These are phyloP conservation scores for Rostrohypoxylon terebratum DNA, from an alignment of 495 filamentous ascomycete species.

Conservation along the genomic window DNA sequence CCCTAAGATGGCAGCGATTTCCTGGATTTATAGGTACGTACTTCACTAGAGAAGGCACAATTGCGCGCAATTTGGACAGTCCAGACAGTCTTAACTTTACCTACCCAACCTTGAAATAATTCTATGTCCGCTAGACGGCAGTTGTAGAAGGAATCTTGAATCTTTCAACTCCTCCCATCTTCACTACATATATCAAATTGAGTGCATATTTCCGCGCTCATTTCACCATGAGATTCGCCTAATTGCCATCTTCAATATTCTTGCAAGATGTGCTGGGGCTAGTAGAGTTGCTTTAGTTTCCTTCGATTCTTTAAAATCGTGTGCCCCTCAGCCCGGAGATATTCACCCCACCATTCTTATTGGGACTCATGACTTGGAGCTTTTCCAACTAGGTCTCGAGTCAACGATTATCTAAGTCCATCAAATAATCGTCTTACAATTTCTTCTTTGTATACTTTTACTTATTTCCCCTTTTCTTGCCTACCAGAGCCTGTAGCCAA, in stretches of 20 bases:
- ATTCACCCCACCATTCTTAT: slow-evolving; percentile 25
- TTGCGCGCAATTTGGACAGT: slow-evolving; percentile 3
- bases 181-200: not conserved
- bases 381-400: slow-evolving; percentile 3
- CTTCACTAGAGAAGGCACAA: not conserved
- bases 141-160: not conserved
- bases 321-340: slow-evolving; percentile 41
- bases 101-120: not conserved
- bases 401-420: slow-evolving; percentile 29
- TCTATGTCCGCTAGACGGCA: not conserved
- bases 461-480: not conserved
- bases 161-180: not conserved
- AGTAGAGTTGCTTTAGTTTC: slow-evolving; percentile 8
- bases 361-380: not conserved
- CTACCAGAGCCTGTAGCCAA: not conserved
- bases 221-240: slow-evolving; percentile 12
- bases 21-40: not conserved
- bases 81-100: slow-evolving; percentile 20
- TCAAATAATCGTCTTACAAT: not conserved
- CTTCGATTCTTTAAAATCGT: slow-evolving; percentile 11
- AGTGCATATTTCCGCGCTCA: not conserved
- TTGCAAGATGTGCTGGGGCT: slow-evolving; percentile 26
- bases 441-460: slow-evolving; percentile 5
- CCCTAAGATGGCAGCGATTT: not conserved
- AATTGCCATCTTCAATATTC: slow-evolving; percentile 2